phyloP scores from a whole-genome alignment of 2,329 filamentous ascomycete genomes.

The Chalaropsis thielavioides region DNA sequence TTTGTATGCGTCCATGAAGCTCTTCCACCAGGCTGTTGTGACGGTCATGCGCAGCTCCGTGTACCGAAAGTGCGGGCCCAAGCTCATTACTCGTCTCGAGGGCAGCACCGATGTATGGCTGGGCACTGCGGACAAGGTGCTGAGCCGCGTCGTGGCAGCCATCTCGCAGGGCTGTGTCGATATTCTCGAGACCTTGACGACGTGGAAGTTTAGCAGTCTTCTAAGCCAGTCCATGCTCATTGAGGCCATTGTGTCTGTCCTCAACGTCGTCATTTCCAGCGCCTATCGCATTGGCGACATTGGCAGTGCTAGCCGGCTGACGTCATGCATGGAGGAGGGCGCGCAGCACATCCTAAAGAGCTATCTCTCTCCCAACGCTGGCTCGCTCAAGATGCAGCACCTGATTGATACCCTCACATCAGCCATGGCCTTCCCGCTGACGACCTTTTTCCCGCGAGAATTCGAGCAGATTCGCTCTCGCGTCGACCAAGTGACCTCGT shows the following conservation, averaged over 20 bases:
- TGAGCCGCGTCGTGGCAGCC: slow-evolving; percentile 55
- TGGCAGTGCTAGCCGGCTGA: slow-evolving; percentile 32
- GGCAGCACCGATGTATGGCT: slow-evolving; percentile 43
- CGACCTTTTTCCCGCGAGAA: slow-evolving; percentile 46
- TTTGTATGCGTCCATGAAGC: slow-evolving; percentile 53
- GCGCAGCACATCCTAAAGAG: slow-evolving; percentile 63
- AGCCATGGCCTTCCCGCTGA: slow-evolving; percentile 32
- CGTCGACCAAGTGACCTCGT: slow-evolving; percentile 46
- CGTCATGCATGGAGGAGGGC: slow-evolving; percentile 52
- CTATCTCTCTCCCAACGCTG: slow-evolving; percentile 56
- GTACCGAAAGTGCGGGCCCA: slow-evolving; percentile 44
- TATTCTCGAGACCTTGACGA: slow-evolving; percentile 69
- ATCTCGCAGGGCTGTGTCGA: slow-evolving; percentile 66
- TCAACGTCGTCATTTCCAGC: slow-evolving; percentile 57
- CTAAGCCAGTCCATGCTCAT: slow-evolving; percentile 57
- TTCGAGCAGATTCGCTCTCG: slow-evolving; percentile 44
- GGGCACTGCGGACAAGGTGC: slow-evolving; percentile 62
- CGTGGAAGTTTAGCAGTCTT: slow-evolving; percentile 65
- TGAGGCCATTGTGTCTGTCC: slow-evolving; percentile 49
- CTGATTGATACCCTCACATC: slow-evolving; percentile 50
- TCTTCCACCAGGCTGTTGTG: slow-evolving; percentile 63
- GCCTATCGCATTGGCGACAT: slow-evolving; percentile 61
- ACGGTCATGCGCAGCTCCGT: slow-evolving; percentile 59
- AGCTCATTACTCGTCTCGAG: slow-evolving; percentile 33
- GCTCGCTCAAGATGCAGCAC: slow-evolving; percentile 61